These are phyloP conservation scores for Carex pumila DNA, from an alignment of 176 grass and related monocot species.

Conservation along the genomic window DNA sequence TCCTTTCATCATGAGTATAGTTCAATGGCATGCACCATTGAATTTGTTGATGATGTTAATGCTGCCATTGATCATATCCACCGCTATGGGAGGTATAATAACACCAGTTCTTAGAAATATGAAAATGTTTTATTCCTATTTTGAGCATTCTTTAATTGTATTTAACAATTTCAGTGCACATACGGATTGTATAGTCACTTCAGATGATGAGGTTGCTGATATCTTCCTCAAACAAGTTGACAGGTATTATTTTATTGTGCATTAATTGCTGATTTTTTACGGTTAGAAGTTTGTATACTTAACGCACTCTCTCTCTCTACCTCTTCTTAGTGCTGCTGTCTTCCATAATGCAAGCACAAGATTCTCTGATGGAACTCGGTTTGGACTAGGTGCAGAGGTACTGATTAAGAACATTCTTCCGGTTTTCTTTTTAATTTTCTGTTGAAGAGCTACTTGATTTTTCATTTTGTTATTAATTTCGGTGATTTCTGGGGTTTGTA, in stretches of 20 bases:
- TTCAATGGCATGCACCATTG: conserved; percentile 70
- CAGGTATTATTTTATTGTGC: conserved; percentile 42
- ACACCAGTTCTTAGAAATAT: background rate
- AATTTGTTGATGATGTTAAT: conserved; percentile 84
- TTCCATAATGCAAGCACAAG: conserved; percentile 89
- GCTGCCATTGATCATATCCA: conserved; percentile 89
- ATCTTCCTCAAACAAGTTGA: conserved; percentile 76
- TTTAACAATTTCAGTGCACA: conserved; percentile 51
- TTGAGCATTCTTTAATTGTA: conserved; percentile 6
- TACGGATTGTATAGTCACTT: conserved; percentile 81
- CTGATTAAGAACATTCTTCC: background rate
- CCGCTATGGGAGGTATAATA: conserved; percentile 69
- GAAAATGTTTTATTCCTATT: background rate
- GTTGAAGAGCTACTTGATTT: background rate
- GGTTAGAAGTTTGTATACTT: background rate
- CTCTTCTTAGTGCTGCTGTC: conserved; percentile 65
- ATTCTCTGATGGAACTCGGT: conserved; percentile 93
- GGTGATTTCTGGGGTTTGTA: conserved; percentile 29
- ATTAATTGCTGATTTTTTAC: background rate
- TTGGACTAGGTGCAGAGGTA: conserved; percentile 99
- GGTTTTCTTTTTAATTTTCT: background rate
- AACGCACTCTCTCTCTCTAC: background rate
- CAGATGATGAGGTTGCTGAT: conserved; percentile 56
- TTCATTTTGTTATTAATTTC: conserved; percentile 12
- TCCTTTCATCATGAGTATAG: conserved; percentile 85